phyloP scores from a whole-genome alignment of 208 protist species.

The Phytomonas francai region DNA sequence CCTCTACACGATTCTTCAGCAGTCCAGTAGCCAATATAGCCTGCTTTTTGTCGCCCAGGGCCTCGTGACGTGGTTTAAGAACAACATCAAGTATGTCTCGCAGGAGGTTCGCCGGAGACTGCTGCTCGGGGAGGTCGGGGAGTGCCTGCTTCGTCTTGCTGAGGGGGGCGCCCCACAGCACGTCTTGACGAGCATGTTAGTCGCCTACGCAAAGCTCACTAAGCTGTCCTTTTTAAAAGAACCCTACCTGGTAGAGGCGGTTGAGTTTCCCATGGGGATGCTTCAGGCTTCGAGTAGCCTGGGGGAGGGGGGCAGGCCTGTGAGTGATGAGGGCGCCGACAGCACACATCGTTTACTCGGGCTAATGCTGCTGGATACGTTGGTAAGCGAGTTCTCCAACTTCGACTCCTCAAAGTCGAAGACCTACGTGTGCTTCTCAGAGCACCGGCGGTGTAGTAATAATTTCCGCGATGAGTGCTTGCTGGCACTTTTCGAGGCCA shows the following conservation, averaged over 20 bases:
- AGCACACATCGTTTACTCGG: slow-evolving; percentile 16
- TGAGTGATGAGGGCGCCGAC: background rate
- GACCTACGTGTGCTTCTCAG: slow-evolving; percentile 64
- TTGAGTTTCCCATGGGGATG: slow-evolving; percentile 42
- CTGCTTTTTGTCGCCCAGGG: slow-evolving; percentile 69
- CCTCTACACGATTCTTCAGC: slow-evolving; percentile 36
- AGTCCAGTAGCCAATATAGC: slow-evolving; percentile 70
- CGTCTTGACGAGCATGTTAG: slow-evolving; percentile 48
- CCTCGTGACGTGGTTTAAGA: slow-evolving; percentile 60
- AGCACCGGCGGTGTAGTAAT: slow-evolving; percentile 68
- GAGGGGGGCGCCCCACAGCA: slow-evolving; percentile 51
- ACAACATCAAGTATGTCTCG: slow-evolving; percentile 41
- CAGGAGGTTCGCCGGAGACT: slow-evolving; percentile 22
- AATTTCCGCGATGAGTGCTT: slow-evolving; percentile 70
- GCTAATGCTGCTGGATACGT: slow-evolving; percentile 42
- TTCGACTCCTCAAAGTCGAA: slow-evolving; percentile 59
- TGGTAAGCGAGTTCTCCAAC: slow-evolving; percentile 61
- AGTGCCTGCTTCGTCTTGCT: slow-evolving; percentile 48
- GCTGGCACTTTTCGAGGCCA: slow-evolving; percentile 45
- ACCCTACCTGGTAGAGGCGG: slow-evolving; percentile 35
- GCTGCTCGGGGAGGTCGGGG: slow-evolving; percentile 51
- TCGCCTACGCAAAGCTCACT: slow-evolving; percentile 45
- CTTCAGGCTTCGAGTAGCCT: slow-evolving; percentile 14
- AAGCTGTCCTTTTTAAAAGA: slow-evolving; percentile 68
- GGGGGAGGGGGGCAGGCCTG: background rate